These are phyloP conservation scores for Saccharomyces uvarum DNA, from an alignment of 1,139 yeast species.

Conservation along the genomic window DNA sequence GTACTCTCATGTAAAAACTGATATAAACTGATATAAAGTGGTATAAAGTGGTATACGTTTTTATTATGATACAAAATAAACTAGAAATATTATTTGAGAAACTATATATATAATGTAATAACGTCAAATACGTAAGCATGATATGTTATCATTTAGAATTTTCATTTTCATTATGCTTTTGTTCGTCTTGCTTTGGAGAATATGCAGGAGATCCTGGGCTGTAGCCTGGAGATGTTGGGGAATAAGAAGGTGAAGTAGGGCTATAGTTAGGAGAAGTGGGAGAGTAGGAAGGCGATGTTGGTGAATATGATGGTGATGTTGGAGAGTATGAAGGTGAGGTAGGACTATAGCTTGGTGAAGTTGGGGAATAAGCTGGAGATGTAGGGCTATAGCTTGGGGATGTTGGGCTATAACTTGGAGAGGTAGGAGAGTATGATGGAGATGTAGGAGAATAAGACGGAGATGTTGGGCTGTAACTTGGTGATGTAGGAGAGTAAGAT, in stretches of 20 bases:
- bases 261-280: constrained; percentile 46
- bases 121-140: constrained; percentile 4
- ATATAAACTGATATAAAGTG: not conserved
- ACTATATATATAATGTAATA: not conserved
- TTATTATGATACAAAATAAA: constrained; percentile 1
- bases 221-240: constrained; percentile 46
- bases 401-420: constrained; percentile 48
- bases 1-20: not conserved
- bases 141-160: constrained; percentile 4
- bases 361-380: constrained; percentile 54
- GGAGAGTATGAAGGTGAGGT: constrained; percentile 56
- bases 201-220: constrained; percentile 49
- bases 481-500: constrained; percentile 53
- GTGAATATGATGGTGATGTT: constrained; percentile 46
- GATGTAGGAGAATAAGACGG: constrained; percentile 52
- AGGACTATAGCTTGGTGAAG: constrained; percentile 51
- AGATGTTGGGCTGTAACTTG: constrained; percentile 53
- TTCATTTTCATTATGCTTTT: constrained; percentile 13
- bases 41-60: not conserved
- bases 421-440: constrained; percentile 51
- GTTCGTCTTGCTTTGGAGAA: constrained; percentile 41
- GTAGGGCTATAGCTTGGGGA: constrained; percentile 54
- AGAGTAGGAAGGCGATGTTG: constrained; percentile 49
- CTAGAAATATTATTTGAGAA: constrained; percentile 3
- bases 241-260: constrained; percentile 47